Evolutionary conservation across 202 grass and related monocot species (phyloP).

Genomic region (Zoysia matrella): DNA sequence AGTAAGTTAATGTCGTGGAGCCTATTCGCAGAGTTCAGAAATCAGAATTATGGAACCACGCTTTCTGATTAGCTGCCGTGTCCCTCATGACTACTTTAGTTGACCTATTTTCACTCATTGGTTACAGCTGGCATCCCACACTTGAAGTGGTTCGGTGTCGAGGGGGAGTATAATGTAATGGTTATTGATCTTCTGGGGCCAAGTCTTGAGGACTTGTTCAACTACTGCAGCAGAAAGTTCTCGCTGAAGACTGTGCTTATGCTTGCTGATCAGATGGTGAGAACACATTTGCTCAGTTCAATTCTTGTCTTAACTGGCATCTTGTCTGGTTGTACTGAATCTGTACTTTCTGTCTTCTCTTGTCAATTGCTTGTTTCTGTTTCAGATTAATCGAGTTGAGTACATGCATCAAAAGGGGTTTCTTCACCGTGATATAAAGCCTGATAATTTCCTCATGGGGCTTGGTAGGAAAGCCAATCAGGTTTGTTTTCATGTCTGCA

Average conservation of each 20-base stretch:
- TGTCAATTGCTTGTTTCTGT: constrained; percentile 4
- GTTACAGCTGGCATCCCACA: no score
- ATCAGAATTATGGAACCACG: not conserved
- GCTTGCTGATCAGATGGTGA: no score
- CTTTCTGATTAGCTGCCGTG: constrained; percentile 26
- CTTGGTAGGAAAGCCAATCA: constrained; percentile 99
- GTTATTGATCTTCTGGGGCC: no score
- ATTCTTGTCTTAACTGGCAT: not conserved
- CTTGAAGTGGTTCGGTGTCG: no score
- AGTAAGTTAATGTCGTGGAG: constrained; percentile 66
- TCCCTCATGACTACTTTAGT: not conserved
- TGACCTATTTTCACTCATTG: not conserved
- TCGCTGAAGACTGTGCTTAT: no score
- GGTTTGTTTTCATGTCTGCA: constrained; percentile 47
- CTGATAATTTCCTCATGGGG: constrained; percentile 97
- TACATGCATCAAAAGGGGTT: constrained; percentile 97
- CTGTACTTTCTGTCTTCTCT: not conserved
- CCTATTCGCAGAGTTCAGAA: not conserved
- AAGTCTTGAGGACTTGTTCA: no score
- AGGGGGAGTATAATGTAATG: no score
- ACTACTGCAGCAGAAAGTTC: no score
- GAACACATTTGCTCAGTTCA: not conserved
- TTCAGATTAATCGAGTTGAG: constrained; percentile 91
- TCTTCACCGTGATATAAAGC: constrained; percentile 99
- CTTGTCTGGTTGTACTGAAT: not conserved